Conservation (phyloP, 768 basidiomycete genomes). For the Tylopilus balloui region DNA sequence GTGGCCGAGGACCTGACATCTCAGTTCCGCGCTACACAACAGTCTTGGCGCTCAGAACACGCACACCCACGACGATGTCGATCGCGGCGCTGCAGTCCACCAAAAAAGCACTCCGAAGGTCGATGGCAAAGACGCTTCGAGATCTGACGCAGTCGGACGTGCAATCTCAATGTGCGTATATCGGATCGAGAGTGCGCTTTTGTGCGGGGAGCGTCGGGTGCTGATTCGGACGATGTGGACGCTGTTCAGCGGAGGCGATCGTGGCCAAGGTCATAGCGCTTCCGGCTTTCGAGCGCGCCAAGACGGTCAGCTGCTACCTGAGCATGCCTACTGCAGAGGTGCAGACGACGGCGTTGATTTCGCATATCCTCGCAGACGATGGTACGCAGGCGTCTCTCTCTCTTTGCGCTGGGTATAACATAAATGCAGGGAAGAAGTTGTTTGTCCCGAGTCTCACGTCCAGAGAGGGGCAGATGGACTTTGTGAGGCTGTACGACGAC, state of each 20-base stretch:
- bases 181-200: not conserved
- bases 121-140: constrained; percentile 42
- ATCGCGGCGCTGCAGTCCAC: constrained; percentile 25
- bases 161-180: constrained; percentile 54
- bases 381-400: constrained; percentile 37
- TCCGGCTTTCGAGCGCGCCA: constrained; percentile 47
- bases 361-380: constrained; percentile 44
- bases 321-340: constrained; percentile 75
- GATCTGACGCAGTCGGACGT: constrained; percentile 42
- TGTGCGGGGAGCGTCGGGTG: not conserved
- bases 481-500: constrained; percentile 55
- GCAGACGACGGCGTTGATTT: constrained; percentile 50
- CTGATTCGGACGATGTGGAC: not conserved
- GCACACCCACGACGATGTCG: constrained; percentile 18
- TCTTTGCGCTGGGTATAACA: not conserved
- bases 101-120: constrained; percentile 58
- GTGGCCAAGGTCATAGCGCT: constrained; percentile 44
- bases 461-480: constrained; percentile 52
- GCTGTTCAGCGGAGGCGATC: constrained; percentile 35
- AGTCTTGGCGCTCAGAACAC: not conserved
- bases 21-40: not conserved
- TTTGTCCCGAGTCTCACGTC: constrained; percentile 65
- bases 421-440: constrained; percentile 53
- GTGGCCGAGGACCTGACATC: too few species aligned
- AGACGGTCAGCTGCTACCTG: constrained; percentile 66